Base-by-base conservation (phyloP, 306 rosid genomes). In the Erythrophleum fordii region DNA sequence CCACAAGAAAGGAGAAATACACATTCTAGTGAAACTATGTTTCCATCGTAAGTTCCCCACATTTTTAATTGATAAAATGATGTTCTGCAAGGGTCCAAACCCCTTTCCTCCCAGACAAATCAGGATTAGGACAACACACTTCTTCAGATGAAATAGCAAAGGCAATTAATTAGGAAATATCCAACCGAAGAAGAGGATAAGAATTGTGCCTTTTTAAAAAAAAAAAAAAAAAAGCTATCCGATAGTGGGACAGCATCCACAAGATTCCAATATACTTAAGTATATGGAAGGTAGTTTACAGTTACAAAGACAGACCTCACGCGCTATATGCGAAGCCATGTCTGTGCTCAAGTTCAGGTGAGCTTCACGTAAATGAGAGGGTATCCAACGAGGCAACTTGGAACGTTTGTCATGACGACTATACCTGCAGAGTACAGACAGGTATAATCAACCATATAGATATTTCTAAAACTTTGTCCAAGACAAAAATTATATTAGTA, bases 351-450 rank as follows among this genome's bases (percentile, higher is more conserved):
- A 88, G 78, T 93, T 95, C 83, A 95, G 88, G 87, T 91, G 91
- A 68, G 99, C 98, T 69, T 95, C 99, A n/a, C 88, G 93, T 77
- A 95, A 81, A 86, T 91, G 98, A 20, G 97, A 93, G 66, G 93
- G 86, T 67, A 95, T 93, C 99, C 99, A 95, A 82, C 97, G 89
- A 45, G 98, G 99, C 86, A 95, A 85, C 77, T 95, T 95, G 23
- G 99, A 93, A 28, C 96, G 95, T 78, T 95, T 95, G 89, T 95
- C 99, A 78, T 95, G 98, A 80, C 96, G 99, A 73, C 96, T 93
- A 85, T 93, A 95, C 86, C 97, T 95, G 91, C 90, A 78, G 18
- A 46, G 41, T 17, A 44, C 17, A 76, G 60, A 48, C 39, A 67
- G 71, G 48, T 56, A 69, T 75, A 82, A 42, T 23, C 23, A 76